Base-by-base conservation (phyloP, 2,329 filamentous ascomycete species). In the Cercospora sp. region DNA sequence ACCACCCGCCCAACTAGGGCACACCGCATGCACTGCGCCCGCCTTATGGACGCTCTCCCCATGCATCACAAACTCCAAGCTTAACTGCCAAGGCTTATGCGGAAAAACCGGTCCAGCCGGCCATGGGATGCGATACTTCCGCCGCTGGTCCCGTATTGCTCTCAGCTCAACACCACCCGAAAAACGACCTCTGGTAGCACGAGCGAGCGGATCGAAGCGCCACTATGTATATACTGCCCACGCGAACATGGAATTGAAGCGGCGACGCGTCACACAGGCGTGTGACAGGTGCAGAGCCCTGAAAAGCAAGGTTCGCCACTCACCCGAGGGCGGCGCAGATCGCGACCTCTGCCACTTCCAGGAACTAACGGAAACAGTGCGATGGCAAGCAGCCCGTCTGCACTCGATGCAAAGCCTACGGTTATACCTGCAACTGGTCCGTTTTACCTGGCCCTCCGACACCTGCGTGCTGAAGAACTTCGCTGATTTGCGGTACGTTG, bases 281-380 rank as follows among this genome's bases (percentile, higher is more conserved):
- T 70, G 68, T 40, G 63, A 68, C 63, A 55, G 65, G 42, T 70
- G 65, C 59, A 64, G 66, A 26, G 61, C 58, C 20, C 63, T 68
- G 18, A 68, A 66, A 40, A 66, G 58, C 31, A 66, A 60, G 62
- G 53, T 64, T 53, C 40, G 58, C 31, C 33, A 57, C 58, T 33
- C 58, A 20, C 18, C 48, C 48, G 48, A 53, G 48, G 20, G 48
- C 18, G 20, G 36, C 36, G 36, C 36, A 42, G 36, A 42, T 42
- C 31, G n/a, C 18, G 31, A 40, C 31, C 55, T 60, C 23, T 60
- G 58, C 31, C 20, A 40, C 16, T 8, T 6, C 16, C 36, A 33
- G 31, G 12, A 36, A 40, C 58, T 60, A 31, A 60, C 60, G n/a
- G 45, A 33, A 18, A 28, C 57, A 66, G 57, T 69, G 68, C 36